phyloP scores from a whole-genome alignment of 208 protist species.

The Sergeia podlipaevii region DNA sequence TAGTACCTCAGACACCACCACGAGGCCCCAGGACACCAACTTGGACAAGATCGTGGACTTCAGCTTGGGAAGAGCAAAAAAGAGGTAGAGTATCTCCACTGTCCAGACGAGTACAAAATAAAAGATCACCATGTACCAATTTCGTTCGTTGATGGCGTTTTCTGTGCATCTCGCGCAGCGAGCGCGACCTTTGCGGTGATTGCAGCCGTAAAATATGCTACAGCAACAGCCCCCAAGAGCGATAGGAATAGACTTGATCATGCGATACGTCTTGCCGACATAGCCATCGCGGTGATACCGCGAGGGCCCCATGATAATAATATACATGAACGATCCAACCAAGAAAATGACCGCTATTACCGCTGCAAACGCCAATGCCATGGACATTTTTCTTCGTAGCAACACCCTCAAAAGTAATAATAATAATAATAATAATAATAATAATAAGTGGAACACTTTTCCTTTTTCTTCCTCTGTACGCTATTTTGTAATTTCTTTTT shows the following conservation, averaged over 20 bases:
- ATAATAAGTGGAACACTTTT: too few relatives aligned
- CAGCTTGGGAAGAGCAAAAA: conserved; percentile 49
- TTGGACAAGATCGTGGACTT: conserved; percentile 41
- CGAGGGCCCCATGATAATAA: conserved; percentile 87
- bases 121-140: conserved; percentile 83
- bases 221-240: conserved; percentile 42
- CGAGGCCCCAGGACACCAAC: conserved; percentile 46
- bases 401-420: background rate
- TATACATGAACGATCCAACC: conserved; percentile 68
- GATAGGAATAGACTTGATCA: conserved; percentile 24
- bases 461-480: too few relatives aligned
- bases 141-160: conserved; percentile 45
- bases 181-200: conserved; percentile 28
- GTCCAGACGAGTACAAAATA: conserved; percentile 84
- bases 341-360: conserved; percentile 34
- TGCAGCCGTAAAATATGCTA: conserved; percentile 41
- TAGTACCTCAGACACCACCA: conserved; percentile 53
- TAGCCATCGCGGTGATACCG: conserved; percentile 83
- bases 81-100: conserved; percentile 76
- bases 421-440: conserved; percentile 1
- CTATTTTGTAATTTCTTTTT: too few relatives aligned
- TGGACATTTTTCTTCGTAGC: conserved; percentile 5
- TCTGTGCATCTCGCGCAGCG: conserved; percentile 31
- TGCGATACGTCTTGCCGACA: conserved; percentile 58
- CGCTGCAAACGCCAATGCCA: conserved; percentile 22